Base-by-base conservation (phyloP, 2,329 filamentous ascomycete genomes). In the Alternaria metachromatica region DNA sequence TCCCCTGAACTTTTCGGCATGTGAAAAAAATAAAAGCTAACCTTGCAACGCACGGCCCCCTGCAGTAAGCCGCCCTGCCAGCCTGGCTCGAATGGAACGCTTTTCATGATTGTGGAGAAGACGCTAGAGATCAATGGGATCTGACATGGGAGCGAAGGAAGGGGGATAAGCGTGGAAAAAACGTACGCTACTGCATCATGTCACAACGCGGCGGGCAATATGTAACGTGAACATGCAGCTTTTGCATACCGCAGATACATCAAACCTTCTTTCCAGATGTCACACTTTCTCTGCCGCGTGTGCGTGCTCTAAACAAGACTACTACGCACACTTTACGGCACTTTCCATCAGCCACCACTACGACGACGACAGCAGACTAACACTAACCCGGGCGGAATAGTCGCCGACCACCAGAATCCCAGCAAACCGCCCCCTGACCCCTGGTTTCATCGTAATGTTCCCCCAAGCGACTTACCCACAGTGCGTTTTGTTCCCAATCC, bases 161-260 rank as follows among this genome's bases (percentile, higher is more conserved):
- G 55, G 58, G 55, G 51, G 51, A 59, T 37, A 51, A 33, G 56
- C n/a, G 46, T 43, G 18, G 30, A 54, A 57, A 46, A 44, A 59
- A 49, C 55, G 60, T 62, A 62, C 60, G 60, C 60, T 62, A 62
- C 60, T 62, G 60, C 60, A 62, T 30, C 48, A 37, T 62, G 56
- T 62, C 60, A 62, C 60, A 41, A 41, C 15, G 58, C 48, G 23
- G 37, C 20, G 26, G 58, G 37, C 28, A 28, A 46, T 26, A 59
- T 43, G 45, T 57, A 37, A 53, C 21, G 55, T 54, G 55, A 62
- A 57, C 48, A 48, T 54, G 60, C 48, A 45, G 60, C 37, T 54
- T 51, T 49, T 37, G 46, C 26, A 28, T 44, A 12, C 11, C 46
- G 25, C 30, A 51, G 21, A 23, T 23, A 33, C 26, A 55, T 53